Base-by-base conservation (phyloP, 352 stramenopile species). In the Globisporangium megalacanthum region DNA sequence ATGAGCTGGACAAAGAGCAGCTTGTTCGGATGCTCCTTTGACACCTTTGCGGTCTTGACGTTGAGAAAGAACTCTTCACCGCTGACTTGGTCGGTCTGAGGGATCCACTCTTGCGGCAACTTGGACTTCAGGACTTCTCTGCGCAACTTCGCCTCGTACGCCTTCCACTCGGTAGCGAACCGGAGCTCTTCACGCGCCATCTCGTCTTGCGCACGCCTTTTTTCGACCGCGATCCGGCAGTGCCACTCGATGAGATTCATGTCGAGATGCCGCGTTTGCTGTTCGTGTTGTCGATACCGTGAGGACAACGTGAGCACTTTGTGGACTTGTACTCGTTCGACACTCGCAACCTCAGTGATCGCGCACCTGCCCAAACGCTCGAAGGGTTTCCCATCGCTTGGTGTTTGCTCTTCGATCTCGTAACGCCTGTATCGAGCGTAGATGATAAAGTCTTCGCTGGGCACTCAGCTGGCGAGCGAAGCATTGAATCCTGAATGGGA, bases 21-120 rank as follows among this genome's bases (percentile, higher is more conserved):
- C 15, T 57, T 60, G 58, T 76, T 76, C 14, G 72, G 72, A 25
- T 81, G 72, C 49, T 81, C 64, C 41, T 61, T 68, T 4, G 41
- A 53, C 11, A 56, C 62, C 46, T 71, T 73, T 6, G 56, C 49
- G 36, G 66, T 76, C 49, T 76, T 69, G 15, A 66, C 62, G 41
- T 77, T 77, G 3, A 81, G 54, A 35, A 70, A 81, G 49, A 70
- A 81, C 36, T 65, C 64, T 58, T 73, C 65, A 20, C 72, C 72
- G 22, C 61, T 64, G 36, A 72, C 39, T 22, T 51, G 55, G 13
- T 81, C 67, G 31, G 74, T 55, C 52, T 81, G 72, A 10, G 72
- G 72, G 49, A 74, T 81, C 72, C 72, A 81, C 60, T 78, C 69
- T 0, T 54, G 15, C 14, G 61, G 42, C 1, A 81, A 62, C 31